These are phyloP conservation scores for Globisporangium mamillatum DNA, from an alignment of 352 stramenopile species.

Conservation along the genomic window DNA sequence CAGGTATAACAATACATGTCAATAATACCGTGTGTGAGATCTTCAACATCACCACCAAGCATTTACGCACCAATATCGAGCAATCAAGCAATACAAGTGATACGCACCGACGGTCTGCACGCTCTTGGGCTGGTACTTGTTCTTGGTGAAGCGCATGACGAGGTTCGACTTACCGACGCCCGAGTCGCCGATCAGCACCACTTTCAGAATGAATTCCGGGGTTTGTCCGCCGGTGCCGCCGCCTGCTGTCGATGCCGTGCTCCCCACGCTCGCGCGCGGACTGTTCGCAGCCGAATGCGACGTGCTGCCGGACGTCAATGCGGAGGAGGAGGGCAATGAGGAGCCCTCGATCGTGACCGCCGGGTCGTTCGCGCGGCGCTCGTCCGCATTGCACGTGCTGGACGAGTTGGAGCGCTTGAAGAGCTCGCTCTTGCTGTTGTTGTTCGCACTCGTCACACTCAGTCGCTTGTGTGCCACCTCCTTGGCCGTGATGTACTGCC, in stretches of 20 bases:
- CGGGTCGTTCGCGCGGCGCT: constrained; percentile 45
- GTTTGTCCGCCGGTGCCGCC: constrained; percentile 1
- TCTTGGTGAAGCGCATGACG: constrained; percentile 87
- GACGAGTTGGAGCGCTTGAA: constrained; percentile 18
- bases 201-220: constrained; percentile 80
- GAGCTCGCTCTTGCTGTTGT: constrained; percentile 2
- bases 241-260: constrained; percentile 15
- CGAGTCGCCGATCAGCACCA: constrained; percentile 88
- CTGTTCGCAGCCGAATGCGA: constrained; percentile 46
- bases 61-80: neutral
- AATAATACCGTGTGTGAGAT: neutral
- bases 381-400: constrained; percentile 13
- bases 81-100: neutral
- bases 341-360: constrained; percentile 20
- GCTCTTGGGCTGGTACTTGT: constrained; percentile 78
- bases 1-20: neutral
- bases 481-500: constrained; percentile 60
- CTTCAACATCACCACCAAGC: neutral
- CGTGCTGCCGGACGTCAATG: constrained; percentile 12
- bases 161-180: constrained; percentile 88
- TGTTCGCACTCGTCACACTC: constrained; percentile 1
- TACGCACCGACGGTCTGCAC: constrained; percentile 61
- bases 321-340: neutral
- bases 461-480: constrained; percentile 60
- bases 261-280: constrained; percentile 16